Percentiles rank a stretch among this genome's conserved stretches.
Conservation (phyloP, 805 yeast species). For the Hanseniaspora occidentalis region DNA sequence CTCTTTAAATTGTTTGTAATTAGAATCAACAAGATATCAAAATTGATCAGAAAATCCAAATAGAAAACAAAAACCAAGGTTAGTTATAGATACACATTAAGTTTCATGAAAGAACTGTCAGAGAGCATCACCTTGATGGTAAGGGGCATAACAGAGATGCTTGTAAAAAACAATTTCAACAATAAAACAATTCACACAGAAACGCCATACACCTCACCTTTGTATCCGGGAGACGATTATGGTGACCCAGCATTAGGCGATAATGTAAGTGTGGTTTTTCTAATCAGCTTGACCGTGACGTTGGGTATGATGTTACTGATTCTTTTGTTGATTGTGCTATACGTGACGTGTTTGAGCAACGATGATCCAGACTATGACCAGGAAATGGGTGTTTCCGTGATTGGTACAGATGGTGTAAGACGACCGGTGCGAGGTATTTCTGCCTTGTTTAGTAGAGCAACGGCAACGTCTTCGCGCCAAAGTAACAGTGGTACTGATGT, state of each 20-base stretch:
- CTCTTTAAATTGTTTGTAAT: too few relatives aligned
- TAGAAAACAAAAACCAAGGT: too few relatives aligned
- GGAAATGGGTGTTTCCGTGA: conserved; percentile 10
- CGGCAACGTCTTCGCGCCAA: neutral
- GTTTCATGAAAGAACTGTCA: too few relatives aligned
- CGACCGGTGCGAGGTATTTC: conserved; percentile 11
- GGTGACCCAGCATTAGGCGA: neutral
- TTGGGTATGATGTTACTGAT: conserved; percentile 23
- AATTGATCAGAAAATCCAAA: too few relatives aligned
- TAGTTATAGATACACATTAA: too few relatives aligned
- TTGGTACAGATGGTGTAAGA: conserved; percentile 7
- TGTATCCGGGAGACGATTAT: conserved; percentile 1
- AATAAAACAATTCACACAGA: too few relatives aligned
- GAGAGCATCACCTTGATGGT: too few relatives aligned
- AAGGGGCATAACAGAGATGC: too few relatives aligned
- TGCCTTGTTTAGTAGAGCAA: conserved; percentile 14
- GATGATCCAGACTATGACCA: conserved; percentile 24
- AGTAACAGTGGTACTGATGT: neutral
- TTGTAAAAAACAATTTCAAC: too few relatives aligned
- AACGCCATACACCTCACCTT: neutral
- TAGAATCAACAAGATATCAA: too few relatives aligned
- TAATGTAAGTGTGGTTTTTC: conserved; percentile 19
- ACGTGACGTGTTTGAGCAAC: conserved; percentile 22
- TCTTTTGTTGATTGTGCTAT: conserved; percentile 19
- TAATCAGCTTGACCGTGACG: conserved; percentile 23